Evolutionary conservation across 192 early-diverging fungal genomes (phyloP), one percentile per base, ranked within the genome.

Genomic region (Podila minutissima): DNA sequence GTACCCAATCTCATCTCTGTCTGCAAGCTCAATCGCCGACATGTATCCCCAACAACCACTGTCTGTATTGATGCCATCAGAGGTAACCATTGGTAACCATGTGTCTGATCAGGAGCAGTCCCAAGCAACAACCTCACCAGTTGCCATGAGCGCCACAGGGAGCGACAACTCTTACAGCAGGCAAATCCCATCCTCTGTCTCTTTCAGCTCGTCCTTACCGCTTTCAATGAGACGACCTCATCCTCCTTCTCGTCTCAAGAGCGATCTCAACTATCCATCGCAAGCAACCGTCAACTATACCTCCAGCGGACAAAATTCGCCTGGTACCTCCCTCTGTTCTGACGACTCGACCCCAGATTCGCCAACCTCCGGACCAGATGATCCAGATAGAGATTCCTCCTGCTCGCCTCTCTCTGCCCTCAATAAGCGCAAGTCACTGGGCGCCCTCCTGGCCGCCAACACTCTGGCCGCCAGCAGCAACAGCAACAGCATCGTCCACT

Each of bases 401-500:
- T 61, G 71, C 26, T 81, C 77, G 7, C 77, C 77, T 0, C 62
- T 81, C 7, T 81, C 77, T 24, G 77, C 77, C 22, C 55, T 81
- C 59, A 81, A 81, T 58, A 81, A 81, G 51, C 46, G 77, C 26
- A 81, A 81, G 62, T 81, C 77, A 3, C 57, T 81, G 5, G 77
- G 77, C 17, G 77, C 77, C 10, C 77, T 81, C n/a, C 53, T 81
- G 66, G 77, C 77, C 32, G 77, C 77, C 71, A 81, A 81, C 59
- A 81, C 77, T 5, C 67, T 81, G 17, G 77, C 77, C 22, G 77
- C 77, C 19, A 81, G 77, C 58, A 81, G 62, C 58, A 81, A 66
- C 67, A 73, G 35, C 49, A 81, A 73, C 35, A 73, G 51, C 58
- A 73, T 81, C 33, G 73, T 81, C 55, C 59, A 71, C 22, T 22